Evolutionary conservation across 2,329 filamentous ascomycete species (phyloP).

Genomic region (Aspergillus sp.): DNA sequence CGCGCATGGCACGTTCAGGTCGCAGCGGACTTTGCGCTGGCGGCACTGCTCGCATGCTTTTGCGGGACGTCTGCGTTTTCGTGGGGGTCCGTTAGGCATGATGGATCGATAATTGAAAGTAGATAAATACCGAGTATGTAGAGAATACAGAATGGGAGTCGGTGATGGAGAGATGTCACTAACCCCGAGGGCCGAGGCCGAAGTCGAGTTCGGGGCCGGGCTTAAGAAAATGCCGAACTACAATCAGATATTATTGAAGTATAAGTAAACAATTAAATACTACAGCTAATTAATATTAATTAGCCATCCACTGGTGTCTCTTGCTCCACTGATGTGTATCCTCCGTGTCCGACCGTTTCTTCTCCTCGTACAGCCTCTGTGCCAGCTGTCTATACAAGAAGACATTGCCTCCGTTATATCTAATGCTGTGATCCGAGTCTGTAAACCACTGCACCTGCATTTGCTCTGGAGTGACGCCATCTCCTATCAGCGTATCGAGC

Average conservation of each 20-base stretch:
- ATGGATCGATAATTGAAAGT: too few relatives aligned
- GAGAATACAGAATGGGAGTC: neutral
- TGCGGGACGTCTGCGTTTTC: conserved; percentile 29
- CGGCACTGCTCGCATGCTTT: conserved; percentile 31
- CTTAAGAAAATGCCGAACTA: neutral
- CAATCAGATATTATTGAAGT: neutral
- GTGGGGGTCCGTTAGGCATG: conserved; percentile 13
- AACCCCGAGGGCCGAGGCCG: neutral
- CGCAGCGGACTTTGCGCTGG: conserved; percentile 31
- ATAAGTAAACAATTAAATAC: neutral
- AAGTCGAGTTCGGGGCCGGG: neutral
- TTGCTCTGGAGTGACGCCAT: conserved; percentile 59
- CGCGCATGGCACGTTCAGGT: conserved; percentile 27
- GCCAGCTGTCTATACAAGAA: conserved; percentile 66
- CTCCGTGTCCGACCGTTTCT: conserved; percentile 45
- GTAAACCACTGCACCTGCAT: conserved; percentile 66
- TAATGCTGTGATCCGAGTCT: conserved; percentile 63
- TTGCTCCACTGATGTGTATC: conserved; percentile 49
- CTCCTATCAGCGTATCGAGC: conserved; percentile 61
- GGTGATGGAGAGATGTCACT: too few relatives aligned
- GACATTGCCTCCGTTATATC: conserved; percentile 54
- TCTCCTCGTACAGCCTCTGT: conserved; percentile 62
- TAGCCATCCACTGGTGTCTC: neutral
- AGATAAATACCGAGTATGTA: too few relatives aligned
- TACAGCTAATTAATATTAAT: neutral